These are phyloP conservation scores for Trichomonas tenax DNA, from an alignment of 208 protist species.

Conservation along the genomic window DNA sequence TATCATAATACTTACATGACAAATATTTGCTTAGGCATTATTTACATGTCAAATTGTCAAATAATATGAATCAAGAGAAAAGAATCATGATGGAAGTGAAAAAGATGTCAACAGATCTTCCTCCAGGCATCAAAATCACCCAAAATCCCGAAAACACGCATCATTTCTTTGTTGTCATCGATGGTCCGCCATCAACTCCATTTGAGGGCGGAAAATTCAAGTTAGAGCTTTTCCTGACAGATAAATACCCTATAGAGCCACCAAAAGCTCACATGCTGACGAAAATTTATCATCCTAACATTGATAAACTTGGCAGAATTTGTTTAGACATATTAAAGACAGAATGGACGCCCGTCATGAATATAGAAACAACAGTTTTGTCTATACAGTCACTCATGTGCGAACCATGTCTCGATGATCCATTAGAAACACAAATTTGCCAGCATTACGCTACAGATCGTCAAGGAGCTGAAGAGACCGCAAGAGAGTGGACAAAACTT, in stretches of 20 bases:
- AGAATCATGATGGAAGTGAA: not conserved
- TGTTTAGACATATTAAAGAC: slow-evolving; percentile 83
- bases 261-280: slow-evolving; percentile 69
- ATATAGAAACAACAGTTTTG: slow-evolving; percentile 28
- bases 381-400: slow-evolving; percentile 27
- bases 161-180: slow-evolving; percentile 24
- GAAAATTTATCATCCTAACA: slow-evolving; percentile 68
- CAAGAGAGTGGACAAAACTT: slow-evolving; percentile 24
- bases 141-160: not conserved
- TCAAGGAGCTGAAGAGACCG: slow-evolving; percentile 38
- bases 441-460: slow-evolving; percentile 64
- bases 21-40: too few relatives aligned
- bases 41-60: too few relatives aligned
- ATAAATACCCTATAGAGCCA: slow-evolving; percentile 51
- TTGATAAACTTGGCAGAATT: slow-evolving; percentile 65
- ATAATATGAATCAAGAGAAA: not conserved
- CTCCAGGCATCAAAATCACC: not conserved
- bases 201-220: slow-evolving; percentile 48
- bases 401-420: slow-evolving; percentile 60
- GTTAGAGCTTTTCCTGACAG: slow-evolving; percentile 44
- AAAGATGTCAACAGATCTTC: not conserved
- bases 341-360: slow-evolving; percentile 68
- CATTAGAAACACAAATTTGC: slow-evolving; percentile 63
- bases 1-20: too few relatives aligned
- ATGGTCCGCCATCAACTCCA: slow-evolving; percentile 35